Percentiles rank a stretch among this genome's conserved stretches.
Conservation (phyloP, 331 rosid species). For the Telfairia occidentalis region DNA sequence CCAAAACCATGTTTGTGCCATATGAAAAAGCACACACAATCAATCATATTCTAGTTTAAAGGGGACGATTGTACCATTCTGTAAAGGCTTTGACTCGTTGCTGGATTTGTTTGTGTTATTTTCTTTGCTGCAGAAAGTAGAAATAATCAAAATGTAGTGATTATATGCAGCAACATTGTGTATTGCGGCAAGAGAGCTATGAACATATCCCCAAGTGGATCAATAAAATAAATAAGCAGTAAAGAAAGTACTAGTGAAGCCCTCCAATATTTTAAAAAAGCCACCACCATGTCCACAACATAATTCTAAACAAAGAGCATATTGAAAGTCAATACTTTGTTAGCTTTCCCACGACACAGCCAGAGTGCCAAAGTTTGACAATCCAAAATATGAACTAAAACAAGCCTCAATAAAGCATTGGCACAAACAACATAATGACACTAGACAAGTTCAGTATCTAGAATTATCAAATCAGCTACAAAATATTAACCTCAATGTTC, state of each 20-base stretch:
- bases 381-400: background rate
- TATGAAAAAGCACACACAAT: background rate
- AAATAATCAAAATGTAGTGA: background rate
- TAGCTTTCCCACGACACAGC: background rate
- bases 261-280: background rate
- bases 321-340: background rate
- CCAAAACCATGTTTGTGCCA: background rate
- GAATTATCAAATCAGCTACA: background rate
- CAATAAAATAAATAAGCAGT: background rate
- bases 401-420: background rate
- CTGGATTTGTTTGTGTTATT: slow-evolving; percentile 35
- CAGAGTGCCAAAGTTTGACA: background rate
- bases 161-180: background rate
- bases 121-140: slow-evolving; percentile 53
- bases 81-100: slow-evolving; percentile 60
- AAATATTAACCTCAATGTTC: slow-evolving; percentile 48
- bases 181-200: background rate
- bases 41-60: background rate
- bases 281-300: background rate
- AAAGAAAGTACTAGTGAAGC: background rate
- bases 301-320: background rate
- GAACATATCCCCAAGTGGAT: background rate
- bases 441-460: background rate
- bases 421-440: background rate
- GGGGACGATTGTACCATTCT: slow-evolving; percentile 42